Conservation (phyloP, 1,284 basidiomycete genomes). For the Exobasidium cylindrosporum region DNA sequence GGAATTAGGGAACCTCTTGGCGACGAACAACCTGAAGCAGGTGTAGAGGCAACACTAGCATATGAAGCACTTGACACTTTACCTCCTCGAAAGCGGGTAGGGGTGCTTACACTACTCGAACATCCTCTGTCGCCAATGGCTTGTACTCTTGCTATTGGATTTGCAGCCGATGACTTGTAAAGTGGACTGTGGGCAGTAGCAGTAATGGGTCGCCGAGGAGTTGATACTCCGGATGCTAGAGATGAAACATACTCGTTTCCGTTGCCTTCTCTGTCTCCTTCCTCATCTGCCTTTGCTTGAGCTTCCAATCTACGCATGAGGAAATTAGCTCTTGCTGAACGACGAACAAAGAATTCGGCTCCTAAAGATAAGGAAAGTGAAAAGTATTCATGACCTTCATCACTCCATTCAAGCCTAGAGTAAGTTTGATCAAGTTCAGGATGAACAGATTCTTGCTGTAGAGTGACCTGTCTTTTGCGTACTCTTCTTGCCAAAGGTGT, state of each 20-base stretch:
- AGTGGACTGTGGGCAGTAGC: background rate
- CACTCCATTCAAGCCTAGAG: slow-evolving; percentile 35
- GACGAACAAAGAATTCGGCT: slow-evolving; percentile 47
- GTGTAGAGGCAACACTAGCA: background rate
- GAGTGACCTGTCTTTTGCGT: background rate
- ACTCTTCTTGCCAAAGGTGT: slow-evolving; percentile 7
- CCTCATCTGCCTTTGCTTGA: background rate
- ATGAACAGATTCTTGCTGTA: background rate
- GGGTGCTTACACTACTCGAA: background rate
- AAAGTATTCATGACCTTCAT: slow-evolving; percentile 44
- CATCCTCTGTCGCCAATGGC: background rate
- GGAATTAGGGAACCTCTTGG: background rate
- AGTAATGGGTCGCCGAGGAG: background rate
- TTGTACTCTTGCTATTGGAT: background rate
- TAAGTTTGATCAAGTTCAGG: background rate
- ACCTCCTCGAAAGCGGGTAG: background rate
- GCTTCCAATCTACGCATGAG: slow-evolving; percentile 42
- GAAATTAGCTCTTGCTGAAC: slow-evolving; percentile 42
- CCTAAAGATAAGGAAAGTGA: slow-evolving; percentile 39
- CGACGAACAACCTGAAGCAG: background rate
- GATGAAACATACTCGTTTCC: background rate
- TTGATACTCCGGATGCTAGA: background rate
- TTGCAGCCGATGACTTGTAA: background rate
- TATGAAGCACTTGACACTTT: background rate
- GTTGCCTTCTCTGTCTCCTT: background rate